Conservation (phyloP, 1,284 basidiomycete species). For the Boletus holoroseus region DNA sequence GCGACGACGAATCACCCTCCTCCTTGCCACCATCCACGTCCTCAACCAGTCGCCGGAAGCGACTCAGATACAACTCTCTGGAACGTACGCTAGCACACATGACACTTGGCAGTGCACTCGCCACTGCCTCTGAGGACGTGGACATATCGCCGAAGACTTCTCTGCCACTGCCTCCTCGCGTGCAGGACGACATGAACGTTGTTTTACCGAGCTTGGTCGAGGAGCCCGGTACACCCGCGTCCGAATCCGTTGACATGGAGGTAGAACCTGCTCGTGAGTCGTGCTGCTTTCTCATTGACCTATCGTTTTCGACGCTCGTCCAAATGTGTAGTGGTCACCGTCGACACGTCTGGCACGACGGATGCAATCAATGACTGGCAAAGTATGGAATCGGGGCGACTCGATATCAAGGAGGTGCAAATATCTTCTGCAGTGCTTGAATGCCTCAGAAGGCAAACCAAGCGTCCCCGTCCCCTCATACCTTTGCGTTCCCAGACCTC, state of each 20-base stretch:
- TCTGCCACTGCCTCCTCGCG: background rate
- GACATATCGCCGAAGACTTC: slow-evolving; percentile 12
- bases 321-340: background rate
- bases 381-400: slow-evolving; percentile 44
- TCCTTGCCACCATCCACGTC: slow-evolving; percentile 10
- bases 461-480: slow-evolving; percentile 15
- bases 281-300: background rate
- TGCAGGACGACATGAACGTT: slow-evolving; percentile 18
- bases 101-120: slow-evolving; percentile 31
- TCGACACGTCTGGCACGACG: background rate
- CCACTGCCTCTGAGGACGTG: slow-evolving; percentile 14
- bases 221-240: slow-evolving; percentile 36
- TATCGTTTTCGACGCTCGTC: background rate
- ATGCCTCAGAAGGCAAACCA: slow-evolving; percentile 36
- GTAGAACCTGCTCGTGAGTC: slow-evolving; percentile 44
- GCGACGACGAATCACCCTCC: slow-evolving; percentile 10
- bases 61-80: slow-evolving; percentile 45
- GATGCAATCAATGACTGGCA: slow-evolving; percentile 6
- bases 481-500: slow-evolving; percentile 27
- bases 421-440: slow-evolving; percentile 45
- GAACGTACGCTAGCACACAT: slow-evolving; percentile 57
- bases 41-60: slow-evolving; percentile 38
- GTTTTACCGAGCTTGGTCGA: slow-evolving; percentile 41
- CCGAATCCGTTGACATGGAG: slow-evolving; percentile 60
- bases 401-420: slow-evolving; percentile 26